phyloP scores from a whole-genome alignment of 1,284 basidiomycete genomes.

The Lignosus rhinocerotis region DNA sequence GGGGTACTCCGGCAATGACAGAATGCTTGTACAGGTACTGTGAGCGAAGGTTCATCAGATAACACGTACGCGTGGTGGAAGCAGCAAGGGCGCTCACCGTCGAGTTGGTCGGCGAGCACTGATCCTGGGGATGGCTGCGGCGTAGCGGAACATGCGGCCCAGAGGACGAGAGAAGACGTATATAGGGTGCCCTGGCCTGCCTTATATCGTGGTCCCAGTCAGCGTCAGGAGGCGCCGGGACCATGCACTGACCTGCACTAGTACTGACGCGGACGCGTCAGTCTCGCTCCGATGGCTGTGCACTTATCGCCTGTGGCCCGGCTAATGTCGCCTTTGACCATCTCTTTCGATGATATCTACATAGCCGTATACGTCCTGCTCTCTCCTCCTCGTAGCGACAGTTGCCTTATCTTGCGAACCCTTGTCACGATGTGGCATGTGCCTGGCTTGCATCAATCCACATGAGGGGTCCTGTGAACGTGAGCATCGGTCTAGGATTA shows the following conservation, averaged over 20 bases:
- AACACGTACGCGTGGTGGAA: neutral
- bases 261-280: neutral
- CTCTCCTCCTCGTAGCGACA: neutral
- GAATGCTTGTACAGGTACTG: neutral
- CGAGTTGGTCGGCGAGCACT: neutral
- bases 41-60: conserved; percentile 10
- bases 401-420: neutral
- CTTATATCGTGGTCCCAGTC: neutral
- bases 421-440: neutral
- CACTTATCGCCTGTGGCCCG: too few relatives aligned
- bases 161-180: neutral
- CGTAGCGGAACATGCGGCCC: neutral
- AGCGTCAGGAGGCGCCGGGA: neutral
- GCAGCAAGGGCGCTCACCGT: neutral
- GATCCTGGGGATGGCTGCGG: neutral
- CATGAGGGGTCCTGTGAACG: neutral
- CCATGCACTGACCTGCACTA: neutral
- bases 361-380: too few relatives aligned
- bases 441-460: neutral
- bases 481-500: too few relatives aligned
- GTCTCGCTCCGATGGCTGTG: too few relatives aligned
- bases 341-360: too few relatives aligned
- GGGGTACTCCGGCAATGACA: neutral
- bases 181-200: neutral
- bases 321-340: too few relatives aligned